Base-by-base conservation (phyloP, 148 eudicot genomes). In the Drosera capensis region DNA sequence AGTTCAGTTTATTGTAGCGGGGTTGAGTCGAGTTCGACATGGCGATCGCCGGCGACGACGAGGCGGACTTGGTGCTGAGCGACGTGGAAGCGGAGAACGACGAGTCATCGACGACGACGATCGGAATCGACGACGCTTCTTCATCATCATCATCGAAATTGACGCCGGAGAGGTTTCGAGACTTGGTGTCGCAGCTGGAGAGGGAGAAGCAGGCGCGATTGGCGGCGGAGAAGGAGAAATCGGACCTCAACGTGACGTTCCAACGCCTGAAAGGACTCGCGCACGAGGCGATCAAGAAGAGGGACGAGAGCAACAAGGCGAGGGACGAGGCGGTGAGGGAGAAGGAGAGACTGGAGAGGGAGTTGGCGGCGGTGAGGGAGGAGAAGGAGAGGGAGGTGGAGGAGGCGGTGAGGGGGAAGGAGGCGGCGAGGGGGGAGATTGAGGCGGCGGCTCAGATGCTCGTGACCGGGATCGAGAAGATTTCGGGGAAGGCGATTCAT, bases 281-380 rank as follows among this genome's bases (percentile, higher is more conserved):
- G 7, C 99, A 81, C 2, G 95, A 84, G 53, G 84, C 92, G 48
- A 80, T 90, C 23, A 80, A 72, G 71, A 84, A 90, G 73, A 72
- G 95, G 38, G 99, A 90, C 24, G 97, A 88, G 66, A 44, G 56
- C 14, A 47, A 49, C 13, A 52, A 69, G 45, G 61, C 58, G 34
- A 51, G 75, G 1, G 95, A 86, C 11, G 94, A 76, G 38, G 80
- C 65, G 14, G 22, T 67, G 31, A 66, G 58, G 1, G 76, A 71
- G 48, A 76, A 60, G 22, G 78, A n/a, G n/a, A n/a, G n/a, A n/a
- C n/a, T n/a, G n/a, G n/a, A n/a, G n/a, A n/a, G n/a, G n/a, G n/a
- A n/a, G n/a, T n/a, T n/a, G n/a, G n/a, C n/a, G n/a, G n/a, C n/a
- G n/a, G n/a, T n/a, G 45, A 72, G 52, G 31, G 87, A 83, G 14